Base-by-base conservation (phyloP, 2,329 filamentous ascomycete genomes). In the Fusarium nanum region DNA sequence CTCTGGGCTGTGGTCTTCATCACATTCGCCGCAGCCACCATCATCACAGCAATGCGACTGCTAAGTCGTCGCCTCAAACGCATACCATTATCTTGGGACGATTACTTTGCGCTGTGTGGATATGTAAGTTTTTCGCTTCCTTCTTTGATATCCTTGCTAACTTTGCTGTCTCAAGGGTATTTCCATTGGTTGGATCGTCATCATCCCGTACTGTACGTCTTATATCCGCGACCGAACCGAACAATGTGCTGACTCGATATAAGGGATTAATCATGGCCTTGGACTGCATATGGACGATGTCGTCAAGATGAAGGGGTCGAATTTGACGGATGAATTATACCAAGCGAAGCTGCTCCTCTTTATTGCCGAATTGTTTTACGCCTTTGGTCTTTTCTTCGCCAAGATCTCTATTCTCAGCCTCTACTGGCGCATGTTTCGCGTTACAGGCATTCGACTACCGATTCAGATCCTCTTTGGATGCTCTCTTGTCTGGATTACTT, bases 381-480 rank as follows among this genome's bases (percentile, higher is more conserved):
- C 75, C 0, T 75, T 68, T 7, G 70, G 75, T 4, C 64, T 79
- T 0, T 76, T 72, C 48, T 74, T 75, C 16, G 73, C 68, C 7
- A 78, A 79, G 32, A 46, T 73, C 2, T 71, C 77, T 2, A 72
- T 78, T 6, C 65, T 79, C 1, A 68, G 59, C 48, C 69, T 79
- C 5, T 79, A 79, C 61, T 78, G 75, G 75, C 75, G 77, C 30
- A 70, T 79, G 59, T 79, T 79, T 37, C 64, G 72, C 0, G 68
- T 74, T 20, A 72, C 62, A 13, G 62, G 53, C 22, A 74, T 74
- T 48, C 68, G 68, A 32, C 49, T 76, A 1, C 71, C 76, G 11
- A 78, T 78, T 20, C 68, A 73, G 8, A 70, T 78, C 2, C 63
- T 79, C 0, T 68, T 75, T 9, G 74, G 44, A 4, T 68, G 67